A percentile compares a stretch with the other conserved stretches of the same genome.
phyloP scores from a whole-genome alignment of 768 basidiomycete species.

The Dentipellis sp. region DNA sequence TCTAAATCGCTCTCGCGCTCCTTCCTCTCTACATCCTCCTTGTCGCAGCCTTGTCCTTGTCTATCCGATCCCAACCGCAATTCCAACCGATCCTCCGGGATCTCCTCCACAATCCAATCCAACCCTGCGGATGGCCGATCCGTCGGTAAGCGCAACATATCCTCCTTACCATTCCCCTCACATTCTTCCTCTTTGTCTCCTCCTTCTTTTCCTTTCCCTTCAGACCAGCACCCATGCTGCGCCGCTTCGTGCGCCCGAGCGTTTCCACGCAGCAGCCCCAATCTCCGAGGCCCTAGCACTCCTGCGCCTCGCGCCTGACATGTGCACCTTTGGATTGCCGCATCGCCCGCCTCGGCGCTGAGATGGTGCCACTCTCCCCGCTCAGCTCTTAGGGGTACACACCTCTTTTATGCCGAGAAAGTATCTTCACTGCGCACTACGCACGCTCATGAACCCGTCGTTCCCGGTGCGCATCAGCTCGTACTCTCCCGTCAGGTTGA shows the following conservation, averaged over 20 bases:
- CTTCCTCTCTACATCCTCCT: neutral
- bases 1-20: constrained; percentile 29
- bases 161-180: constrained; percentile 35
- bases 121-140: constrained; percentile 67
- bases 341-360: neutral
- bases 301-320: constrained; percentile 42
- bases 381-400: constrained; percentile 94
- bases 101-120: constrained; percentile 73
- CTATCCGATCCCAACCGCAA: too few relatives aligned
- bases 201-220: neutral
- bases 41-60: too few relatives aligned
- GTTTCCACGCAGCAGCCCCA: constrained; percentile 55
- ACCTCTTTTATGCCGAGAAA: constrained; percentile 86
- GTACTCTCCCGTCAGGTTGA: constrained; percentile 73
- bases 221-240: too few relatives aligned
- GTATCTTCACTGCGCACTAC: constrained; percentile 92
- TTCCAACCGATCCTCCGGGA: constrained; percentile 18
- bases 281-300: constrained; percentile 37
- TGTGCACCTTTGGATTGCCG: too few relatives aligned
- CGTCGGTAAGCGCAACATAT: constrained; percentile 54
- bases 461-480: constrained; percentile 55
- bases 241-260: constrained; percentile 24
- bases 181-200: too few relatives aligned
- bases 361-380: constrained; percentile 74
- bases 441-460: constrained; percentile 87